These are phyloP conservation scores for Glebionis coronaria DNA, from an alignment of 129 eudicot genomes.

Conservation along the genomic window DNA sequence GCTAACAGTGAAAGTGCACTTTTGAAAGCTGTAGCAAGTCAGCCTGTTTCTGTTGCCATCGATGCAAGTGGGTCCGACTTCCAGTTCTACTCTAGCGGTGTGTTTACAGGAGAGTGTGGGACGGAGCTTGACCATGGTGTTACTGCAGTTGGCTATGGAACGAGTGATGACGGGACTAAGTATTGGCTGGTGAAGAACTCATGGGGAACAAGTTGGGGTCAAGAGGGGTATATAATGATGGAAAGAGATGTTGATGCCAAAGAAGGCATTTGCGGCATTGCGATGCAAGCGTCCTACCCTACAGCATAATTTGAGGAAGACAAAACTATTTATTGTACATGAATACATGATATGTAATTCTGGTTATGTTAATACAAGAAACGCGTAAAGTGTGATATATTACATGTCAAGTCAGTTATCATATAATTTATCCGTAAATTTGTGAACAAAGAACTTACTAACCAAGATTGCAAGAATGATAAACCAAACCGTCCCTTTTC, in stretches of 20 bases:
- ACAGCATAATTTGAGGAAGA: slow-evolving; percentile 7
- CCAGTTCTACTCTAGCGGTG: slow-evolving; percentile 30
- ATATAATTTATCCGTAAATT: not conserved
- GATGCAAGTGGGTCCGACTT: slow-evolving; percentile 36
- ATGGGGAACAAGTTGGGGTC: slow-evolving; percentile 33
- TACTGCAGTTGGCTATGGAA: slow-evolving; percentile 33
- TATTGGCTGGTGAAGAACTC: slow-evolving; percentile 37
- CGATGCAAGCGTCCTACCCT: slow-evolving; percentile 31
- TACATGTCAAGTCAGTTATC: not conserved
- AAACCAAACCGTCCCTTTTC: too few relatives aligned
- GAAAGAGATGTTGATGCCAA: slow-evolving; percentile 29
- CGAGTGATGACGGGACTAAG: slow-evolving; percentile 32
- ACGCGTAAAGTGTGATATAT: not conserved
- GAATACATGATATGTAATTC: slow-evolving; percentile 11
- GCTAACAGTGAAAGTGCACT: slow-evolving; percentile 34
- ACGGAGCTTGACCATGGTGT: slow-evolving; percentile 34
- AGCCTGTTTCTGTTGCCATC: slow-evolving; percentile 36
- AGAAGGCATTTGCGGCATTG: slow-evolving; percentile 35
- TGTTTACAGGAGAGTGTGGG: slow-evolving; percentile 33
- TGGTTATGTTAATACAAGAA: slow-evolving; percentile 12
- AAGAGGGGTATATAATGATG: slow-evolving; percentile 36
- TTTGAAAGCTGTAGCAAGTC: slow-evolving; percentile 35
- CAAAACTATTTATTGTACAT: not conserved
- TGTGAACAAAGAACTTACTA: not conserved
- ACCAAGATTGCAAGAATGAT: too few relatives aligned